Evolutionary conservation across 805 yeast species (phyloP), one percentile per base, ranked within the genome.

Genomic region (Suhomyces sp.): DNA sequence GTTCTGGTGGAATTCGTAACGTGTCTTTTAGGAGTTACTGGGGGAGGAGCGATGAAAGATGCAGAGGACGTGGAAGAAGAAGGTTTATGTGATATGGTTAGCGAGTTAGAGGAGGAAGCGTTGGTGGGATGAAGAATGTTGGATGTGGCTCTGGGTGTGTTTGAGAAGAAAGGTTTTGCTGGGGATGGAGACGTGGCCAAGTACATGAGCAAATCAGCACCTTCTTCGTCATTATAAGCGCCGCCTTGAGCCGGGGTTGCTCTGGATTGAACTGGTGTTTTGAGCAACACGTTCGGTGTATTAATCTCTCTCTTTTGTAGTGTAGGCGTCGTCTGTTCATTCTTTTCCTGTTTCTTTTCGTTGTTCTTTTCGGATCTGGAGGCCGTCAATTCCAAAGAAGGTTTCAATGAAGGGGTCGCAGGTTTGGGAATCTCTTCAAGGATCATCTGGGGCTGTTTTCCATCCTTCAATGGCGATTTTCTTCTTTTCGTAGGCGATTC

Each of bases 161-260:
- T 62, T 8, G 64, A 63, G 52, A 60, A 65, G 49, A 60, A 60
- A 12, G 76, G 73, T 51, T 73, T 73, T 51, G 83, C 82, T 1
- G 88, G 88, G 0, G 88, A 82, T 1, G 96, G 96, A 7, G 94
- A 87, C 6, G 92, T 87, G 2, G 96, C 96, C 59, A 90, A 73
- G 67, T 82, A 90, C 82, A 90, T 80, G 56, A 90, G 77, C 55
- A 90, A 71, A 65, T 87, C 93, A 1, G 96, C 96, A 12, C 96
- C 96, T 68, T 88, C 94, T 33, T 70, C 70, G 57, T 76, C 78
- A 47, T 71, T 68, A 52, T 64, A 66, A 46, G 60, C 57, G 27
- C 61, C 65, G 26, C 58, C 57, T 17, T 13, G n/a, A 42, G 29
- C 42, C 4, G 57, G 56, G 9, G 41, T 36, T 9, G 42, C 42